These are phyloP conservation scores for Diaporthe vexans DNA, from an alignment of 2,329 filamentous ascomycete species.

Conservation along the genomic window DNA sequence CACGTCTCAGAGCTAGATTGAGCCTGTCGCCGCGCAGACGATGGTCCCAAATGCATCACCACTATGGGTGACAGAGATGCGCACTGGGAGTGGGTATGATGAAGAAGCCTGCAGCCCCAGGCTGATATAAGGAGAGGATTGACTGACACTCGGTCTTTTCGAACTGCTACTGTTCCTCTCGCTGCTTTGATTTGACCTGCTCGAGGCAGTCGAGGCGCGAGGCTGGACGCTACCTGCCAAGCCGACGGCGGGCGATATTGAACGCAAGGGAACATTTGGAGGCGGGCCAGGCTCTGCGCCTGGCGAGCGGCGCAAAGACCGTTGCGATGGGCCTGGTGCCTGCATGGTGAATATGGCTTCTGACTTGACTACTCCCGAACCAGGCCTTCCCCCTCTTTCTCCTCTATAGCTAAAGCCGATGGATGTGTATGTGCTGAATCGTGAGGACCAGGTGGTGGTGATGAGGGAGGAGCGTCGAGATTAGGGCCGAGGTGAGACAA, in stretches of 20 bases:
- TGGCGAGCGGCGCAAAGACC: constrained; percentile 73
- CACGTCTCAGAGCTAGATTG: not conserved
- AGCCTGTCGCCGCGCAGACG: not conserved
- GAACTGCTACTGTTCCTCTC: constrained; percentile 58
- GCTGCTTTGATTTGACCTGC: constrained; percentile 62
- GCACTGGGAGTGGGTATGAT: constrained; percentile 38
- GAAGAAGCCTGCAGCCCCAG: constrained; percentile 33
- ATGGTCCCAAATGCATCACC: not conserved
- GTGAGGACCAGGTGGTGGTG: constrained; percentile 1
- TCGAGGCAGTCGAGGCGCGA: constrained; percentile 76
- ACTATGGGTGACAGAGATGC: not conserved
- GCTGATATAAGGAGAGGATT: constrained; percentile 37
- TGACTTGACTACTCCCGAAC: not conserved
- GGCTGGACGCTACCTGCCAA: constrained; percentile 62
- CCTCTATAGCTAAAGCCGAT: not conserved
- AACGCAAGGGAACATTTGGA: constrained; percentile 66
- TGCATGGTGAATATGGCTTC: constrained; percentile 59
- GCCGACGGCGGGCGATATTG: constrained; percentile 71
- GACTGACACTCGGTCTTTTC: constrained; percentile 71
- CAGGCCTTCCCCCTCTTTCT: constrained; percentile 29
- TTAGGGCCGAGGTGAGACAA: constrained; percentile 30
- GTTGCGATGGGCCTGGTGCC: constrained; percentile 64
- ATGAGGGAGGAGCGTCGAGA: constrained; percentile 20
- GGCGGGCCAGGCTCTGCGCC: constrained; percentile 72
- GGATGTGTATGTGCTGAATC: not conserved